phyloP scores from a whole-genome alignment of 2,329 filamentous ascomycete genomes.

The Penicillium polonicum region DNA sequence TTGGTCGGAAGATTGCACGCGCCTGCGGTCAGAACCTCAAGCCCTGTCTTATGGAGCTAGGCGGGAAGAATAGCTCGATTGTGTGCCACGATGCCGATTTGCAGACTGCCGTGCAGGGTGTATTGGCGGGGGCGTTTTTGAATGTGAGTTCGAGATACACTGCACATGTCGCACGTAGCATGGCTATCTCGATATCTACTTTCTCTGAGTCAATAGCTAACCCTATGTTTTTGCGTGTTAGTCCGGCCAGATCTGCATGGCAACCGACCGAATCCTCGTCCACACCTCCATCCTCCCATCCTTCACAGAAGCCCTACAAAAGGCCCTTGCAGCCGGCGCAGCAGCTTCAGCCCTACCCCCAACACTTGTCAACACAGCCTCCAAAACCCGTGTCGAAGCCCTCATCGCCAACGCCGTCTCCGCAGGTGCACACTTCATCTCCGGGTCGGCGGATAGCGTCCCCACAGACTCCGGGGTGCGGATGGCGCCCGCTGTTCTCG shows the following conservation, averaged over 20 bases:
- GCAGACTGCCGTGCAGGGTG: constrained; percentile 53
- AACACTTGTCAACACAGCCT: constrained; percentile 46
- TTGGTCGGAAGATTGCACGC: constrained; percentile 67
- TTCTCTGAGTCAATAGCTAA: neutral
- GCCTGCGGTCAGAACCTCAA: constrained; percentile 70
- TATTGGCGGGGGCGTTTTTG: constrained; percentile 35
- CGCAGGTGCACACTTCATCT: constrained; percentile 33
- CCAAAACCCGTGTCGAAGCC: constrained; percentile 44
- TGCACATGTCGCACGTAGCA: neutral
- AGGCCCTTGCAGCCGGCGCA: constrained; percentile 37
- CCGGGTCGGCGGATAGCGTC: constrained; percentile 20
- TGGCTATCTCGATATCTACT: neutral
- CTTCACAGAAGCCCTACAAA: constrained; percentile 54
- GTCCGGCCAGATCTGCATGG: constrained; percentile 78
- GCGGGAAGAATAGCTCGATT: constrained; percentile 76
- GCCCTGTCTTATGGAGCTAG: constrained; percentile 75
- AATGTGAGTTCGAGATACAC: constrained; percentile 25
- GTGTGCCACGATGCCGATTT: constrained; percentile 77
- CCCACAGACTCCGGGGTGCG: constrained; percentile 30
- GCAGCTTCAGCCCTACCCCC: constrained; percentile 36
- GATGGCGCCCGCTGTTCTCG: constrained; percentile 65
- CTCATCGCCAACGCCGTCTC: constrained; percentile 32
- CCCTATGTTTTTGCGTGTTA: constrained; percentile 45
- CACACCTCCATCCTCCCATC: constrained; percentile 52
- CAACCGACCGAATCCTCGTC: constrained; percentile 70